phyloP scores from a whole-genome alignment of 805 yeast genomes.

The Ogataea angusta region DNA sequence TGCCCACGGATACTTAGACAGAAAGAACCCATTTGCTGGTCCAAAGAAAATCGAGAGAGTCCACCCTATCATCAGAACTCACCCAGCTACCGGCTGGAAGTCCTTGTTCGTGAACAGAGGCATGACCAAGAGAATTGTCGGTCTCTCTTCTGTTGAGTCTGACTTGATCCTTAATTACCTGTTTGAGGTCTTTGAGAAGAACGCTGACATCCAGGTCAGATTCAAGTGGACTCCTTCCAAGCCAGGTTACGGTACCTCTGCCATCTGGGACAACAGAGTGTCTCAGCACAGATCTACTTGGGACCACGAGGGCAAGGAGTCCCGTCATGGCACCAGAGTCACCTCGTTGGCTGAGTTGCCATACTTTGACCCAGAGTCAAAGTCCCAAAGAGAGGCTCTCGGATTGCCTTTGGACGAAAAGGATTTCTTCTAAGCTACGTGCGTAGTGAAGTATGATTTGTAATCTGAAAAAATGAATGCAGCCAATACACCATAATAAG shows the following conservation, averaged over 20 bases:
- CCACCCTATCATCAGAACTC: slow-evolving; percentile 61
- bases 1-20: slow-evolving; percentile 38
- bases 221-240: slow-evolving; percentile 42
- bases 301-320: slow-evolving; percentile 40
- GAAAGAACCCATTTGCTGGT: slow-evolving; percentile 44
- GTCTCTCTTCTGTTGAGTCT: slow-evolving; percentile 49
- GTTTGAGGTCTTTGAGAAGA: slow-evolving; percentile 44
- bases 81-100: slow-evolving; percentile 65
- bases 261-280: slow-evolving; percentile 48
- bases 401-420: slow-evolving; percentile 30
- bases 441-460: background rate
- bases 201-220: slow-evolving; percentile 54
- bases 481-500: background rate
- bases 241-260: slow-evolving; percentile 42
- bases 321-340: slow-evolving; percentile 53
- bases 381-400: slow-evolving; percentile 51
- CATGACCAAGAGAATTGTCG: slow-evolving; percentile 50
- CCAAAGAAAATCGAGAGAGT: slow-evolving; percentile 49
- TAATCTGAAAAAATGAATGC: background rate
- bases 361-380: slow-evolving; percentile 45
- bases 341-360: slow-evolving; percentile 55
- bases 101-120: slow-evolving; percentile 51
- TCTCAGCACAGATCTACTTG: slow-evolving; percentile 44
- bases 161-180: slow-evolving; percentile 43
- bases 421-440: slow-evolving; percentile 1